phyloP scores from a whole-genome alignment of 768 basidiomycete species.

The Multifurca ochricompacta region DNA sequence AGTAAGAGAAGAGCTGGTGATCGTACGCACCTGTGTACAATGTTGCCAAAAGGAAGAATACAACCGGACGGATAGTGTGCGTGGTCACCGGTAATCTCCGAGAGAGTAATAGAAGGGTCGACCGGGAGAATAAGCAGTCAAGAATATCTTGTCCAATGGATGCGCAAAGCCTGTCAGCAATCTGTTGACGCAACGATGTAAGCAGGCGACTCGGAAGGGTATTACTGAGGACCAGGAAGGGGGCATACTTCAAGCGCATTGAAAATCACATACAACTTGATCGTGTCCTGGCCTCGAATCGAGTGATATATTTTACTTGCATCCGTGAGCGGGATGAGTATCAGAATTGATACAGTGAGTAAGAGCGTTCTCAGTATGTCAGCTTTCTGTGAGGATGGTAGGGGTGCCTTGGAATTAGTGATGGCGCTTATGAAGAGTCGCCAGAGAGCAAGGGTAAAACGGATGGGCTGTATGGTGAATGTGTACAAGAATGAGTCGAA shows the following conservation, averaged over 20 bases:
- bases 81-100: slow-evolving; percentile 51
- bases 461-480: slow-evolving; percentile 95
- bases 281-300: slow-evolving; percentile 95
- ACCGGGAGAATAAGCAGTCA: slow-evolving; percentile 91
- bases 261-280: slow-evolving; percentile 98
- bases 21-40: slow-evolving; percentile 69
- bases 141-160: slow-evolving; percentile 97
- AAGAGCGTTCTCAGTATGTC: slow-evolving; percentile 81
- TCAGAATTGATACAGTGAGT: slow-evolving; percentile 60
- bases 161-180: slow-evolving; percentile 88
- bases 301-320: slow-evolving; percentile 97
- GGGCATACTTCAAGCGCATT: slow-evolving; percentile 87
- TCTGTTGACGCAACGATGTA: slow-evolving; percentile 39
- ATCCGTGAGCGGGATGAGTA: slow-evolving; percentile 80
- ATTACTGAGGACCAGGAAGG: neutral
- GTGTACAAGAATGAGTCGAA: slow-evolving; percentile 96
- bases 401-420: slow-evolving; percentile 38
- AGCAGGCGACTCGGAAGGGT: neutral
- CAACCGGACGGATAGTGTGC: slow-evolving; percentile 67
- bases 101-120: slow-evolving; percentile 72
- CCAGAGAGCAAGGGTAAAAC: slow-evolving; percentile 58
- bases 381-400: slow-evolving; percentile 86
- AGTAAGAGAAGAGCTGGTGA: slow-evolving; percentile 21
- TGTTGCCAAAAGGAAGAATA: slow-evolving; percentile 77
- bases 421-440: slow-evolving; percentile 46